Evolutionary conservation across 768 basidiomycete genomes (phyloP), one percentile per base, ranked within the genome.

Genomic region (Punctularia strigosozonata): DNA sequence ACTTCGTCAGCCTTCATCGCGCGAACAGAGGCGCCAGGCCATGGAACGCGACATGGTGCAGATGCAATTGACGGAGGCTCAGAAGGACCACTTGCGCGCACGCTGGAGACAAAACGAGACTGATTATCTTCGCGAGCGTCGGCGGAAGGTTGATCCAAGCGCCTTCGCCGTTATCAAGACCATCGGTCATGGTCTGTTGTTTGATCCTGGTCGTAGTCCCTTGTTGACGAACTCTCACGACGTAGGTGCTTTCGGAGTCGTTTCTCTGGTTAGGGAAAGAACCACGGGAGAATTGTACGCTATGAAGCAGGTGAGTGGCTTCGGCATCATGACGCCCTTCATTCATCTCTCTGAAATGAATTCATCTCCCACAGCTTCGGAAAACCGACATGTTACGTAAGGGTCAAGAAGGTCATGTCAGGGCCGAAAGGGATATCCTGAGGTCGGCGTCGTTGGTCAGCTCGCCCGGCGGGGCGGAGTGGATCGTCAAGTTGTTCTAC

Each of bases 331-430:
- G 18, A 31, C 33, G 49, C 35, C 47, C 38, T 45, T 47, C 48
- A 38, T 24, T 35, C 33, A 34, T 40, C 37, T n/a, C n/a, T n/a
- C n/a, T n/a, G n/a, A n/a, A n/a, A n/a, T n/a, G n/a, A n/a, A n/a
- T n/a, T n/a, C n/a, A n/a, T n/a, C n/a, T n/a, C 46, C 51, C 38
- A 41, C 53, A 86, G 84, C 65, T 87, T 55, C 76, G 86, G 46
- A 89, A 88, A 64, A 75, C 75, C 44, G 88, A 91, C 59, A 91
- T 94, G 89, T 71, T 94, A 53, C 80, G 87, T 38, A 92, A 91
- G 66, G 88, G 90, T 18, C 94, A 97, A 59, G 94, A 97, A 62
- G 94, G 91, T 1, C 94, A 97, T 59, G 85, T 95, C 54, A 80
- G 90, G 38, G 94, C 92, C 30, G 91, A 97, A 57, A 81, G 91